These are phyloP conservation scores for Trichoderma asperellum DNA, from an alignment of 2,329 filamentous ascomycete genomes.

Conservation along the genomic window DNA sequence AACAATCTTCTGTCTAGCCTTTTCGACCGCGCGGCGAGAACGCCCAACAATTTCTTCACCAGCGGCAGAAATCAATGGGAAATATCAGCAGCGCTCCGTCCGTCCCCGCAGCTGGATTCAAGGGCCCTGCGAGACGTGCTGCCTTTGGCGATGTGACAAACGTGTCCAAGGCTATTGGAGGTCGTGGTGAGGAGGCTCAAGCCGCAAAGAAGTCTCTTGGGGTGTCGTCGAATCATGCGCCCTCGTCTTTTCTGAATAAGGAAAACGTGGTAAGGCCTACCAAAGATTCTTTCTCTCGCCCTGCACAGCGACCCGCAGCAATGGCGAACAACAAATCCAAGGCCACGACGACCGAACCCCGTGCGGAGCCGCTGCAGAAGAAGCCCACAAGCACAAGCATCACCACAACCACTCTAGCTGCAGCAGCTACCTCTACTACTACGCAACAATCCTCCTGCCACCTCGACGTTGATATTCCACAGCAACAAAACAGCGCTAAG, in stretches of 20 bases:
- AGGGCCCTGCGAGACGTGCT: slow-evolving; percentile 67
- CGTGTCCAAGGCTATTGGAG: slow-evolving; percentile 48
- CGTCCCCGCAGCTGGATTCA: slow-evolving; percentile 38
- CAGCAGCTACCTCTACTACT: neutral
- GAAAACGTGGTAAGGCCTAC: slow-evolving; percentile 46
- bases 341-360: slow-evolving; percentile 35
- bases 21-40: slow-evolving; percentile 51
- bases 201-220: slow-evolving; percentile 39
- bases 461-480: slow-evolving; percentile 32
- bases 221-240: slow-evolving; percentile 36
- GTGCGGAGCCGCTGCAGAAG: slow-evolving; percentile 37
- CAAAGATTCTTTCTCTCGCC: slow-evolving; percentile 46
- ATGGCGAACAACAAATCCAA: slow-evolving; percentile 32
- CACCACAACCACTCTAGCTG: neutral
- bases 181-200: slow-evolving; percentile 43
- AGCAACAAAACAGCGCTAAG: slow-evolving; percentile 27
- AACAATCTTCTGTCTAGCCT: slow-evolving; percentile 39
- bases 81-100: slow-evolving; percentile 49
- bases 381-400: slow-evolving; percentile 31
- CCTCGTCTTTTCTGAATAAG: slow-evolving; percentile 44
- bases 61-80: slow-evolving; percentile 80
- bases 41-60: slow-evolving; percentile 64
- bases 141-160: slow-evolving; percentile 86
- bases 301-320: slow-evolving; percentile 40
- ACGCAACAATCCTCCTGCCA: slow-evolving; percentile 32